These are phyloP conservation scores for Paxillus ammoniavirescens DNA, from an alignment of 768 basidiomycete genomes.

Conservation along the genomic window DNA sequence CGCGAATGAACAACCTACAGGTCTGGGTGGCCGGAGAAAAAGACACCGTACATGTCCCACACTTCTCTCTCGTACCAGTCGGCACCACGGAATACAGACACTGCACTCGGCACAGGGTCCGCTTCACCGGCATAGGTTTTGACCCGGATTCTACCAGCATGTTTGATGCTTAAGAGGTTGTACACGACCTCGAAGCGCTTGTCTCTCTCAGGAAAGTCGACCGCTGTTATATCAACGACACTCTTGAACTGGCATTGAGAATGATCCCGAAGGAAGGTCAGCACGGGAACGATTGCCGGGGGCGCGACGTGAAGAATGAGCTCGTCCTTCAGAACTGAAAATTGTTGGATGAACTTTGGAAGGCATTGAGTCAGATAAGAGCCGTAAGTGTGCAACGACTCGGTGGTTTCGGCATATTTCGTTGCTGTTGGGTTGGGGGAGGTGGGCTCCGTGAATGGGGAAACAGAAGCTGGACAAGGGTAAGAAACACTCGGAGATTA, in stretches of 20 bases:
- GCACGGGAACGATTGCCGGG: conserved; percentile 74
- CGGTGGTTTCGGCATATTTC: conserved; percentile 68
- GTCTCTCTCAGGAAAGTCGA: conserved; percentile 90
- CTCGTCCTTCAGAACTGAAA: conserved; percentile 96
- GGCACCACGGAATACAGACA: conserved; percentile 81
- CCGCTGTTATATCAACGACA: conserved; percentile 92
- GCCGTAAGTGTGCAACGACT: conserved; percentile 85
- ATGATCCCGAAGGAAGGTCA: conserved; percentile 94
- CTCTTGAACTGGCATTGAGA: conserved; percentile 92
- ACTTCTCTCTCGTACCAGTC: conserved; percentile 99
- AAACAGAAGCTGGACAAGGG: conserved; percentile 48
- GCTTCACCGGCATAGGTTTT: conserved; percentile 97
- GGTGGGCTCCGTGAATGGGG: conserved; percentile 87
- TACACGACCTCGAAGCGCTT: conserved; percentile 98
- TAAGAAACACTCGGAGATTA: conserved; percentile 7
- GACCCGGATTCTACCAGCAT: conserved; percentile 86
- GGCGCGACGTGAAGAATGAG: conserved; percentile 87
- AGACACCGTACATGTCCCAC: conserved; percentile 97
- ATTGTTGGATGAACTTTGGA: conserved; percentile 97
- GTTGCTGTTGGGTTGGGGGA: conserved; percentile 83
- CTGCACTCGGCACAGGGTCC: conserved; percentile 83
- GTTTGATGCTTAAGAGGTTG: conserved; percentile 79
- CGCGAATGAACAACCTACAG: conserved; percentile 54
- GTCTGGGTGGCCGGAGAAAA: conserved; percentile 95
- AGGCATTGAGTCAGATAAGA: conserved; percentile 91